A percentile compares a stretch with the other conserved stretches of the same genome.
phyloP scores from a whole-genome alignment of 208 protist species.

The Trypanosoma rangeli region DNA sequence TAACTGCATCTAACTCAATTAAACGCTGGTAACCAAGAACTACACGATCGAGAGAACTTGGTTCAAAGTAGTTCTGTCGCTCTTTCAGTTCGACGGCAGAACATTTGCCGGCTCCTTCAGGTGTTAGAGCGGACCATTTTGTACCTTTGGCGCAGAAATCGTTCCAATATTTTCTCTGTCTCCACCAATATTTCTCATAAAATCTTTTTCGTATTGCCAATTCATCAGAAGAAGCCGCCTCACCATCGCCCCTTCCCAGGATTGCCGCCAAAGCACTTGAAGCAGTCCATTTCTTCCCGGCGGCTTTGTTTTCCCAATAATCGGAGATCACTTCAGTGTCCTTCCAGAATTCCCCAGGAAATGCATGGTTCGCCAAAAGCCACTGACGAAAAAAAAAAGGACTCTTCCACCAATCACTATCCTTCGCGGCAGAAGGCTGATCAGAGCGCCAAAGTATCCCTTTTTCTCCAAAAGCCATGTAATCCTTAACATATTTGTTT shows the following conservation, averaged over 20 bases:
- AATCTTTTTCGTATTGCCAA: conserved; percentile 28
- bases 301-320: conserved; percentile 26
- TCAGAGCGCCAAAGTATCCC: conserved; percentile 24
- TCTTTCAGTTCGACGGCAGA: conserved; percentile 14
- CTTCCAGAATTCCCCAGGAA: conserved; percentile 35
- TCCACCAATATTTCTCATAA: conserved; percentile 34
- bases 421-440: conserved; percentile 17
- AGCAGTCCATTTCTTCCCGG: conserved; percentile 44
- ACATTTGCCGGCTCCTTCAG: conserved; percentile 15
- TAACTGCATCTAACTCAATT: conserved; percentile 24
- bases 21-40: conserved; percentile 24
- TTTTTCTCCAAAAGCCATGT: conserved; percentile 25
- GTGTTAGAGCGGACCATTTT: conserved; percentile 12
- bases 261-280: conserved; percentile 14
- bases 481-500: conserved; percentile 36
- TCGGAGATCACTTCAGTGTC: conserved; percentile 33
- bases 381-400: conserved; percentile 32
- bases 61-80: conserved; percentile 22
- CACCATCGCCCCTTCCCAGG: conserved; percentile 27
- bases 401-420: conserved; percentile 42
- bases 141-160: conserved; percentile 25
- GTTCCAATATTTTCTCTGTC: conserved; percentile 14
- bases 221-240: conserved; percentile 27
- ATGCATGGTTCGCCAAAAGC: conserved; percentile 16
- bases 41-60: not conserved